Evolutionary conservation across 495 filamentous ascomycete species (phyloP).

Genomic region (Pyrenopolyporus hunteri): DNA sequence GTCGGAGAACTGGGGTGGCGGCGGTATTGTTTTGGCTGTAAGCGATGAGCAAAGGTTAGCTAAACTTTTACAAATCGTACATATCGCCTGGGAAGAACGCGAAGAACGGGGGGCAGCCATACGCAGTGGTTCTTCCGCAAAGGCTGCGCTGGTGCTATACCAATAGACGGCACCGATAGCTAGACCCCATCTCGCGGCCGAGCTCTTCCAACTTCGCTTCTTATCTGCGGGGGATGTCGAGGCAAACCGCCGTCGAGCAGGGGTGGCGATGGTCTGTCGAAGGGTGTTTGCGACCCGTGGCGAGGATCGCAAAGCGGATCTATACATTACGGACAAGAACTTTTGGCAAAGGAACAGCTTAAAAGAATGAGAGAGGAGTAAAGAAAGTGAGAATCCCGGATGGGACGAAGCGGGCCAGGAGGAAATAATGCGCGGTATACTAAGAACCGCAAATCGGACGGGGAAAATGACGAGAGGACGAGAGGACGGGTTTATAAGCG

Average conservation of each 20-base stretch:
- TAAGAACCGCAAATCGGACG: no score
- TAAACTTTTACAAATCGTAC: background rate
- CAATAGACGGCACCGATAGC: constrained; percentile 84
- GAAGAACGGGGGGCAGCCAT: constrained; percentile 39
- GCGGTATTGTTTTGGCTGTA: constrained; percentile 43
- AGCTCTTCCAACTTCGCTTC: constrained; percentile 83
- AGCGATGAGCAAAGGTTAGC: background rate
- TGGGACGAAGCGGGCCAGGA: constrained; percentile 2
- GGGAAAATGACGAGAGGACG: no score
- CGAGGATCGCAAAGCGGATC: constrained; percentile 61
- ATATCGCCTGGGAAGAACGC: no score
- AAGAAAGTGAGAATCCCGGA: background rate
- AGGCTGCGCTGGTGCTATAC: constrained; percentile 87
- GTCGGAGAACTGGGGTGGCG: constrained; percentile 51
- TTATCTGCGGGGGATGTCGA: constrained; percentile 69
- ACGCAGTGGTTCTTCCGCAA: constrained; percentile 84
- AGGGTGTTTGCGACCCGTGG: constrained; percentile 54
- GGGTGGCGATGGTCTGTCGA: constrained; percentile 42
- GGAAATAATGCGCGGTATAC: background rate
- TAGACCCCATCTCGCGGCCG: constrained; percentile 71
- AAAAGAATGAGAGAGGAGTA: constrained; percentile 14
- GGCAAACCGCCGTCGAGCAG: constrained; percentile 65
- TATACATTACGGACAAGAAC: constrained; percentile 56
- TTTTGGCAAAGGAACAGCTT: constrained; percentile 7
- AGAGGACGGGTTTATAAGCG: no score